phyloP scores from a whole-genome alignment of 2,329 filamentous ascomycete species.

The Cadophora sp. region DNA sequence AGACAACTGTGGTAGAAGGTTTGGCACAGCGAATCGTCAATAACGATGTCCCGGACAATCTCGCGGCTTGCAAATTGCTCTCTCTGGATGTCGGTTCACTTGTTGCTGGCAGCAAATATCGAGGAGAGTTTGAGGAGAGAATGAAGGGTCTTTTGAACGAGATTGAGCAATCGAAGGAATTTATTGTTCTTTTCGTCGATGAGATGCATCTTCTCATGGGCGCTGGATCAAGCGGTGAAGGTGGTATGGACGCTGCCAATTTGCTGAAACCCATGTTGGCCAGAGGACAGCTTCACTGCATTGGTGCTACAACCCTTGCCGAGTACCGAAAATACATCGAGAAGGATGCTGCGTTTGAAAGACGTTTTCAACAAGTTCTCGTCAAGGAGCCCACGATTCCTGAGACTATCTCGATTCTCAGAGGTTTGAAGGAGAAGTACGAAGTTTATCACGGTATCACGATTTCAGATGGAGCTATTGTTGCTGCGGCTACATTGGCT shows the following conservation, averaged over 20 bases:
- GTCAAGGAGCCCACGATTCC: slow-evolving; percentile 90
- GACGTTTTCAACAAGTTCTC: slow-evolving; percentile 96
- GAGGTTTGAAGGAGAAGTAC: slow-evolving; percentile 96
- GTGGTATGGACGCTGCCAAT: slow-evolving; percentile 98
- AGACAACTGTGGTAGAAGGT: slow-evolving; percentile 97
- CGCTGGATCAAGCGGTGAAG: slow-evolving; percentile 90
- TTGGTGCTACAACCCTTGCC: slow-evolving; percentile 91
- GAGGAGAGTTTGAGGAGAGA: slow-evolving; percentile 97
- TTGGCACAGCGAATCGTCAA: slow-evolving; percentile 96
- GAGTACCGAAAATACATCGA: slow-evolving; percentile 99
- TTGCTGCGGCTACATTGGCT: slow-evolving; percentile 88
- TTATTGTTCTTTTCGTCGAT: slow-evolving; percentile 97
- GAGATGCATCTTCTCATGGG: slow-evolving; percentile 99
- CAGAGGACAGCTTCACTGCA: slow-evolving; percentile 95
- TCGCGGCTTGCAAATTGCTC: slow-evolving; percentile 91
- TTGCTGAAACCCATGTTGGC: slow-evolving; percentile 98
- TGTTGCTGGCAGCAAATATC: slow-evolving; percentile 97
- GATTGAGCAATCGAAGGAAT: slow-evolving; percentile 92
- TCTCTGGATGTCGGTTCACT: slow-evolving; percentile 95
- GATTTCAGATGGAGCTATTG: slow-evolving; percentile 92
- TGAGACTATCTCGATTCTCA: slow-evolving; percentile 97
- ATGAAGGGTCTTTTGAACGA: slow-evolving; percentile 99
- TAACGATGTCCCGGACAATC: slow-evolving; percentile 92
- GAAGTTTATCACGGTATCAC: slow-evolving; percentile 98
- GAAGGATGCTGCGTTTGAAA: slow-evolving; percentile 97